Evolutionary conservation across 306 rosid species (phyloP), one percentile per base, ranked within the genome.

Genomic region (Alnus rubra): DNA sequence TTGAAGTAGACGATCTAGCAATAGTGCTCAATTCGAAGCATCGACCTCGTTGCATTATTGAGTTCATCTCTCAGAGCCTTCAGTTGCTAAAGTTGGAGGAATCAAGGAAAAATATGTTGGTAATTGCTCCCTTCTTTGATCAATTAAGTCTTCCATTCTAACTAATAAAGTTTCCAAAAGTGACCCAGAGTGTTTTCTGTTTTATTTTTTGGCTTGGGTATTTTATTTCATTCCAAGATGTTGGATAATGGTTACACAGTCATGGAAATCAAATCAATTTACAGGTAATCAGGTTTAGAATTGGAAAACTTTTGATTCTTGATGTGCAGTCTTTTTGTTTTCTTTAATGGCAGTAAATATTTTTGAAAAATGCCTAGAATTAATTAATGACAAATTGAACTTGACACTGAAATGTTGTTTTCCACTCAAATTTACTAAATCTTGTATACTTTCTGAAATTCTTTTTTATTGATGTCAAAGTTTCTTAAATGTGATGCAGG

Each of bases 31-130:
- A 80, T 69, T 89, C 98, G 6, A 77, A 89, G 12, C 97, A 94
- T 83, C 92, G 86, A 6, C 98, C 98, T 28, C 87, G 85, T 74
- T 90, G 98, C 76, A 44, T 92, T 56, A 88, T 94, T 81, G 92
- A 94, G 80, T 94, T 92, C 84, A 94, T 94, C 81, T 89, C 89
- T 11, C 97, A 88, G 74, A 90, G 85, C 86, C 84, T 94, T 50
- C 87, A 47, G 56, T 73, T 87, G 76, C 88, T 94, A 56, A 84
- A 89, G 88, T 83, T 94, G 92, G 98, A 90, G 58, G 94, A 88
- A 59, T 90, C 97, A 15, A 84, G 58, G 81, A 92, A 90, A 85
- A 80, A 51, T 83, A 74, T 79, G 48, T 83, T 94, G 96, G 98
- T 91, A 88, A 82, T 74, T 55, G 52, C 11, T 49, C 30, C 49